Evolutionary conservation across 2,329 filamentous ascomycete species (phyloP), one percentile per base, ranked within the genome.

Genomic region (Coleophoma eucalyptorum): DNA sequence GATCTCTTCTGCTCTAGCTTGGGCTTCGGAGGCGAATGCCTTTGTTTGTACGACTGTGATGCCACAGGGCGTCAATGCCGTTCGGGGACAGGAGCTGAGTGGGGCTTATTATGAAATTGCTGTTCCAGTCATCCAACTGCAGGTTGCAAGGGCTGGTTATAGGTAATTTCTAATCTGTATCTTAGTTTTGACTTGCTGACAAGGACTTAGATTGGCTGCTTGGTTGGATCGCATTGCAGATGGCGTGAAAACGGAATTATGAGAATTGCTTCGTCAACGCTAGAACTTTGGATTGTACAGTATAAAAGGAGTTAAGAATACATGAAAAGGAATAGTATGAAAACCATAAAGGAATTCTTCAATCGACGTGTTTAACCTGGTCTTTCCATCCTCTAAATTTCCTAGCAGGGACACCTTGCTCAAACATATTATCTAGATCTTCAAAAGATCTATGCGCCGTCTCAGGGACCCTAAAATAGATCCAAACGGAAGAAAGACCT

Each of bases 81-180:
- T 87, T 48, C 70, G 69, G 42, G 78, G 76, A 16, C 72, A 81
- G 66, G 84, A 88, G 62, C 71, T 89, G 20, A 76, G 76, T 26
- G 80, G 79, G 0, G 74, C 77, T 33, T 89, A 89, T 66, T 88
- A 81, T 60, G 73, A 81, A 32, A 75, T 73, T 32, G 84, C 83
- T 2, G 79, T 78, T n/a, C 80, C 78, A 18, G 78, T 84, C 51
- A 73, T 89, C 43, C 82, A 89, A 66, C 63, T 79, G 52, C 81
- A 86, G 63, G 74, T 90, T 54, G 86, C 86, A 7, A 80, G 79
- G 56, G 87, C 83, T 4, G 87, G 87, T 11, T 87, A 82, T 65
- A 77, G 87, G 45, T 63, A 37, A 41, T 60, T 53, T 44, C 40
- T 15, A n/a, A 18, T 18, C 20, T 26, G 3, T 34, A 18, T 6